Percentiles rank a stretch among this genome's conserved stretches.
These are phyloP conservation scores for Penicillium alfredii DNA, from an alignment of 495 filamentous ascomycete genomes.

Conservation along the genomic window DNA sequence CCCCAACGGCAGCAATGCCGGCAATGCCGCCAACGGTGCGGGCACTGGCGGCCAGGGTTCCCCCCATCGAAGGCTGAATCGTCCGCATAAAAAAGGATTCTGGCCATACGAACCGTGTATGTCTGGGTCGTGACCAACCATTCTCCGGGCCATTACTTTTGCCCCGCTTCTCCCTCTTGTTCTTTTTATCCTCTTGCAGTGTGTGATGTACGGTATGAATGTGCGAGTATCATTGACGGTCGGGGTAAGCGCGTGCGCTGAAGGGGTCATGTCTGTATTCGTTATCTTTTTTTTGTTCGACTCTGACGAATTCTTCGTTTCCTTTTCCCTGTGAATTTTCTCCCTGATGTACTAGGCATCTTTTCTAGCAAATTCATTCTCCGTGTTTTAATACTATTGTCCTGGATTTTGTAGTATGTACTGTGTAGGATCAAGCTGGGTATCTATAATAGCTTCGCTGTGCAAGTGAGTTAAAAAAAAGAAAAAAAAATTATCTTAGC, in stretches of 20 bases:
- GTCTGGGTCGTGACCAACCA: no score
- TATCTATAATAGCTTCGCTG: slow-evolving; percentile 2
- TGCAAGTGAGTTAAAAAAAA: no score
- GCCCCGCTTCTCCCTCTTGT: slow-evolving; percentile 13
- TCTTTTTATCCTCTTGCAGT: slow-evolving; percentile 12
- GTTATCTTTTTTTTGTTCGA: slow-evolving; percentile 25
- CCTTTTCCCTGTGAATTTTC: slow-evolving; percentile 23
- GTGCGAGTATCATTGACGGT: slow-evolving; percentile 12
- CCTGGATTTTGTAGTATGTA: no score
- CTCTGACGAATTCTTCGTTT: slow-evolving; percentile 23
- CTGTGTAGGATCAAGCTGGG: neutral
- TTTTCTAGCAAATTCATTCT: slow-evolving; percentile 5
- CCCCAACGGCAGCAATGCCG: slow-evolving; percentile 35
- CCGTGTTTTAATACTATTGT: slow-evolving; percentile 1
- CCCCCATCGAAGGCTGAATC: slow-evolving; percentile 30
- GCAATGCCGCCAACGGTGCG: slow-evolving; percentile 27
- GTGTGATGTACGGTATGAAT: slow-evolving; percentile 30
- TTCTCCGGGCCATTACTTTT: no score
- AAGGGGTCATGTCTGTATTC: slow-evolving; percentile 18
- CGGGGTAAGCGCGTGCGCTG: slow-evolving; percentile 12
- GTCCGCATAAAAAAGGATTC: slow-evolving; percentile 19
- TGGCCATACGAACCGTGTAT: no score
- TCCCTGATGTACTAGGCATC: slow-evolving; percentile 19
- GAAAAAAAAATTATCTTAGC: no score
- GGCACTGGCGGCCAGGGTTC: slow-evolving; percentile 25